Evolutionary conservation across 1,284 basidiomycete species (phyloP), one percentile per base, ranked within the genome.

Genomic region (Tilletia setariae): DNA sequence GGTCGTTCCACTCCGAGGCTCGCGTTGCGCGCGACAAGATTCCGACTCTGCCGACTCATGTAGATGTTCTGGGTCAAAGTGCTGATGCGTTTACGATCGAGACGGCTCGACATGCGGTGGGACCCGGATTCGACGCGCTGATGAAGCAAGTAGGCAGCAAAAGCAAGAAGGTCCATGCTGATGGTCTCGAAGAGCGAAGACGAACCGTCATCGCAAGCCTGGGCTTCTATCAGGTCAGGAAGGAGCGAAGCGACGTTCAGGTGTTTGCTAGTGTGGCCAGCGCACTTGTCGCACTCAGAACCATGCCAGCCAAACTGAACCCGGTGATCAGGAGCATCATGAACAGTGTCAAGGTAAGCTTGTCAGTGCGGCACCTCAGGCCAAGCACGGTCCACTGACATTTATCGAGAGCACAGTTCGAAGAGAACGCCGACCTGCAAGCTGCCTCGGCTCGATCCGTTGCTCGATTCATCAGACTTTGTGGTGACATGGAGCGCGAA

Each of bases 311-410:
- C 8, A 98, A 98, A 85, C 90, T 99, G 72, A 97, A 93, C 74
- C 95, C 91, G 0, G 89, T 99, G 59, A 94, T 99, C 66, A 93
- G 96, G 83, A 93, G 92, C 46, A 89, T 98, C 74, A 98, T 98
- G 91, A 96, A 95, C 74, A 93, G 93, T 44, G 90, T 98, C 85
- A 98, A 98, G 56, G 56, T 61, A 30, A 88, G 93, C 47, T 35
- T 15, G n/a, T 8, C 7, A 49, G 8, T 19, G 47, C 32, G 65
- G 35, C 30, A 7, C 19, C 19, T 8, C 16, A 11, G n/a, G 16
- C 62, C 53, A 19, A 43, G 74, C 32, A 49, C 11, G 35, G 35
- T 49, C n/a, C 47, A n/a, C 30, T 47, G 51, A 16, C 59, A 64
- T 53, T 64, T 7, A 59, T 30, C 59, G 79, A 62, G 77, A 40